Evolutionary conservation across 805 yeast species (phyloP).

Genomic region (Kodamaea kaohsiungensis): DNA sequence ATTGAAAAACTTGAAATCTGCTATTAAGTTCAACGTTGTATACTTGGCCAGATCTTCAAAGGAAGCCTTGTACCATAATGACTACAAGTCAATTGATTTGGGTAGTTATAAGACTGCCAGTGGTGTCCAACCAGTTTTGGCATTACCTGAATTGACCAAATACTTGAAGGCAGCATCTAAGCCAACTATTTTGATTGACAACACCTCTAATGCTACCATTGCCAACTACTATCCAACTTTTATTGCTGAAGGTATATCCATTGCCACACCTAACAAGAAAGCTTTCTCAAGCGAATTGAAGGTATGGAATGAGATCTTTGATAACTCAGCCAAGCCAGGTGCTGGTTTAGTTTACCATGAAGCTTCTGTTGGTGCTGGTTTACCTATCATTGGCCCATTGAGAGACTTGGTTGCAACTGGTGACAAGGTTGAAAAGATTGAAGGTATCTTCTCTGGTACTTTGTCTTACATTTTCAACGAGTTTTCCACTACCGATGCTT

Average conservation of each 20-base stretch:
- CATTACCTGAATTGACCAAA: constrained; percentile 57
- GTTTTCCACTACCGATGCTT: constrained; percentile 69
- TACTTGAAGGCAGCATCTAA: constrained; percentile 64
- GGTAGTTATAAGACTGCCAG: constrained; percentile 53
- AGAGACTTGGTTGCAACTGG: constrained; percentile 91
- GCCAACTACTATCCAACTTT: constrained; percentile 79
- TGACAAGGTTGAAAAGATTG: constrained; percentile 86
- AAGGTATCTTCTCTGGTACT: constrained; percentile 96
- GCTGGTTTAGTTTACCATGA: constrained; percentile 90
- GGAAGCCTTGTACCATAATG: constrained; percentile 65
- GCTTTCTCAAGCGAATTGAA: constrained; percentile 81
- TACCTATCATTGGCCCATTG: constrained; percentile 88
- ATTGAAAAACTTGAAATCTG: constrained; percentile 59
- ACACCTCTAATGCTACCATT: constrained; percentile 81
- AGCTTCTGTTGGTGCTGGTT: constrained; percentile 98
- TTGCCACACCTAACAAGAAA: constrained; percentile 98
- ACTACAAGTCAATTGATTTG: constrained; percentile 71
- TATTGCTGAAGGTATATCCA: constrained; percentile 75
- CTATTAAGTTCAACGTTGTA: constrained; percentile 73
- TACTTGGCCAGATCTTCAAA: constrained; percentile 71
- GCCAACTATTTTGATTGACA: constrained; percentile 88
- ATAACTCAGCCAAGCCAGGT: constrained; percentile 49
- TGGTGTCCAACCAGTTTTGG: constrained; percentile 49
- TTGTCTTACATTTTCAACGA: constrained; percentile 93
- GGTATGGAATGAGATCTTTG: constrained; percentile 77